These are phyloP conservation scores for Themeda triandra DNA, from an alignment of 176 grass and related monocot species.

Conservation along the genomic window DNA sequence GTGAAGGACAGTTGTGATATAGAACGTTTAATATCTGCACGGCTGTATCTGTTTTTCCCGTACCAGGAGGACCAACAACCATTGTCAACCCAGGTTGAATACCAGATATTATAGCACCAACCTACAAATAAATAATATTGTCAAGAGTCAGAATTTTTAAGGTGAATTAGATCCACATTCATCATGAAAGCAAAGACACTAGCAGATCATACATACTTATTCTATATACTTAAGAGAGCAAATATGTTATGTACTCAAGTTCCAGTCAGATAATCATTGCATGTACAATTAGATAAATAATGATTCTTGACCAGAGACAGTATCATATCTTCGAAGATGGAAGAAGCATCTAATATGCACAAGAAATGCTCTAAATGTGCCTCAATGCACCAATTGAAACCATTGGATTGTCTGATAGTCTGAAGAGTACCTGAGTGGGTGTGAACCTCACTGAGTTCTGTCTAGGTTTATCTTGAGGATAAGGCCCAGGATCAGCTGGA, in stretches of 20 bases:
- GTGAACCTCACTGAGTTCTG: slow-evolving; percentile 98
- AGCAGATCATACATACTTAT: neutral
- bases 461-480: slow-evolving; percentile 98
- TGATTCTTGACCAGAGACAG: neutral
- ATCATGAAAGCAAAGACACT: slow-evolving; percentile 2
- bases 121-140: slow-evolving; percentile 50
- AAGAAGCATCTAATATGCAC: neutral
- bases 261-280: neutral
- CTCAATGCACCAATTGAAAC: neutral
- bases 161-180: slow-evolving; percentile 6
- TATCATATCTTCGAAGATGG: neutral
- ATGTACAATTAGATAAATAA: neutral
- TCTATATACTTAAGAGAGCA: neutral
- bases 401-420: slow-evolving; percentile 9
- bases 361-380: slow-evolving; percentile 25
- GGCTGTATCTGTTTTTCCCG: slow-evolving; percentile 97
- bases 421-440: slow-evolving; percentile 77
- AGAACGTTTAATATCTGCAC: slow-evolving; percentile 99
- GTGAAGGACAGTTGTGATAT: slow-evolving; percentile 98
- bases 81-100: slow-evolving; percentile 94
- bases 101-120: slow-evolving; percentile 94
- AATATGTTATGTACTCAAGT: neutral
- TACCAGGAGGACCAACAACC: slow-evolving; percentile 99
- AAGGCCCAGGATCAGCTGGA: slow-evolving; percentile 90
- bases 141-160: slow-evolving; percentile 21